Base-by-base conservation (phyloP, 2,329 filamentous ascomycete species). In the Macrophomina pseudophaseolina region DNA sequence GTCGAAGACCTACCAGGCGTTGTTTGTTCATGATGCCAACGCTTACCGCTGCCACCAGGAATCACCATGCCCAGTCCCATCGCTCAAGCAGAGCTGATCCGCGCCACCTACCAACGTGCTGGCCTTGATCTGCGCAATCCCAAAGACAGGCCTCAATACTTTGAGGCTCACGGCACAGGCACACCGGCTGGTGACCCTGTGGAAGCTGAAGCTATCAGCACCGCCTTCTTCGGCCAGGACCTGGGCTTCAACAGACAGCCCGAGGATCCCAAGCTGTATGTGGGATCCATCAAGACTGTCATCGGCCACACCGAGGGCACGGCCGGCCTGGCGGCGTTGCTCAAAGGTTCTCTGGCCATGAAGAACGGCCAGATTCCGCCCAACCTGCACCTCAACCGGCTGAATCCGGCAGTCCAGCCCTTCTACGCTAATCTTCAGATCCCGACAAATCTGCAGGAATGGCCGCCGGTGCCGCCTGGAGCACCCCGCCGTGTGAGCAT, bases 101-200 rank as follows among this genome's bases (percentile, higher is more conserved):
- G 70, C 5, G 49, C 71, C 0, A 76, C 74, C 1, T 82, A 82
- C 68, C 62, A 64, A 18, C 71, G 68, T 18, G 76, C 76, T 5
- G 77, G 77, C 0, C 72, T 81, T 2, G 73, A 79, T 66, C 66
- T 66, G 5, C 18, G 16, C 4, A 44, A 58, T 0, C 12, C 12
- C 12, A 70, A 71, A 7, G 56, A 67, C 16, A 28, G 72, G 11
- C 68, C 67, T 2, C 70, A 74, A 9, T 81, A 74, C 52, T 74
- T 81, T 8, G 77, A 82, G 56, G 75, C 75, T 1, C 80, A 82
- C 66, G 79, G 78, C 6, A 81, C 80, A 1, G 80, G 80, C 1
- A 81, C 79, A 1, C 68, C 69, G 0, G 72, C 73, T 18, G 78
- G 79, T 14, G 75, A 76, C 66, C 74, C 46, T 4, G 5, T 46